Percentiles rank a stretch among this genome's conserved stretches.
phyloP scores from a whole-genome alignment of 2,329 filamentous ascomycete genomes.

The Sclerotinia spermophila region DNA sequence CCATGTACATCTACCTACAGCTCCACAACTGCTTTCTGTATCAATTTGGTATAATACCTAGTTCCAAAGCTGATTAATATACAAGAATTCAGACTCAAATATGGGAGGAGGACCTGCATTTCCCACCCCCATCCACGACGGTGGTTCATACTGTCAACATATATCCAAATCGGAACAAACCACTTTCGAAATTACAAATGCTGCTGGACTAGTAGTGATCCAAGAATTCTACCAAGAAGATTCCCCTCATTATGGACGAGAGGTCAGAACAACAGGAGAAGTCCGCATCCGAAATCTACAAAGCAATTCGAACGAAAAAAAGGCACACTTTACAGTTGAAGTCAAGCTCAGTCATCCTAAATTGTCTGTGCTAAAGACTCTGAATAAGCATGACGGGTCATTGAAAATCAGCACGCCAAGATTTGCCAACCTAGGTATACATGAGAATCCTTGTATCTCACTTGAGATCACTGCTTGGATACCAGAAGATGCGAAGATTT shows the following conservation, averaged over 20 bases:
- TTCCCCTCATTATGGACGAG: not conserved
- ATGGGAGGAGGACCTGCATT: conserved; percentile 1
- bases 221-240: conserved; percentile 27
- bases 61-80: not conserved
- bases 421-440: conserved; percentile 19
- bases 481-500: conserved; percentile 32
- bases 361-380: conserved; percentile 25
- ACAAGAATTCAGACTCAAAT: not conserved
- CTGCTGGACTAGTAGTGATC: conserved; percentile 25
- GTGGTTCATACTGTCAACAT: conserved; percentile 27
- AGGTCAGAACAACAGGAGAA: conserved; percentile 30
- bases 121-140: conserved; percentile 20
- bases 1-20: not conserved
- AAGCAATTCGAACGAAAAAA: conserved; percentile 23
- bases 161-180: conserved; percentile 23
- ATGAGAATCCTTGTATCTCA: conserved; percentile 30
- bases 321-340: conserved; percentile 29
- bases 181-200: conserved; percentile 27
- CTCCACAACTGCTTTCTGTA: no score
- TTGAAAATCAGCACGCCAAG: conserved; percentile 32
- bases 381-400: conserved; percentile 25
- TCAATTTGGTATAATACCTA: not conserved
- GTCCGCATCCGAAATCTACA: conserved; percentile 29
- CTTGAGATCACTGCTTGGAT: conserved; percentile 35
- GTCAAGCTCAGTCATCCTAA: conserved; percentile 29